Percentiles rank a stretch among this genome's conserved stretches.
These are phyloP conservation scores for Takakia lepidozioides DNA, from an alignment of 225 moss, liverwort and hornwort genomes.

Conservation along the genomic window DNA sequence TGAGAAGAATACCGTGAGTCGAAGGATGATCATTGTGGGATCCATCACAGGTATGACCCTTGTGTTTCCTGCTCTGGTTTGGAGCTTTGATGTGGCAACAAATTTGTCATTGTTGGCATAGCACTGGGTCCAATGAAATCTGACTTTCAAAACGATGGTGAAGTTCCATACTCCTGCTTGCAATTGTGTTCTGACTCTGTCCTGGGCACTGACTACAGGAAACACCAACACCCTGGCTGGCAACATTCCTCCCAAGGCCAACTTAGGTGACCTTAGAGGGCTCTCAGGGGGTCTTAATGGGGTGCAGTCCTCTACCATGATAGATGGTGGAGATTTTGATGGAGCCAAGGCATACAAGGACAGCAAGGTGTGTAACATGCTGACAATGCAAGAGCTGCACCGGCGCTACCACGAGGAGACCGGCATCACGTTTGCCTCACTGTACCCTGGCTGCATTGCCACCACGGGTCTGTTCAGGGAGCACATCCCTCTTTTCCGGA, in stretches of 20 bases:
- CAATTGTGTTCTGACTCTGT: not conserved
- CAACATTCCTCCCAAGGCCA: constrained; percentile 90
- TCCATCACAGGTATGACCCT: constrained; percentile 75
- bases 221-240: constrained; percentile 96
- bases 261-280: constrained; percentile 87
- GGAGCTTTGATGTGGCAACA: no score
- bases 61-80: not conserved
- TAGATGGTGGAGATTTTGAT: constrained; percentile 92
- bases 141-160: no score
- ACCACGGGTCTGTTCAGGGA: constrained; percentile 95
- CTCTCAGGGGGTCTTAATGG: constrained; percentile 93
- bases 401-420: constrained; percentile 73
- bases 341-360: constrained; percentile 99
- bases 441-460: constrained; percentile 98
- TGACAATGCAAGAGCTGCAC: constrained; percentile 98
- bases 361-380: constrained; percentile 98
- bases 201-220: constrained; percentile 27
- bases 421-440: constrained; percentile 76
- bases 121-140: no score
- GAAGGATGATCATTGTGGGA: constrained; percentile 82
- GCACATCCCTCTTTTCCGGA: constrained; percentile 74
- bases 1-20: constrained; percentile 37
- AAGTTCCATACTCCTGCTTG: not conserved
- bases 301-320: constrained; percentile 81
- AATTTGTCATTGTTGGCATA: no score